Evolutionary conservation across 305 asterid species (phyloP).

Genomic region (Fraxinus angustifolia): DNA sequence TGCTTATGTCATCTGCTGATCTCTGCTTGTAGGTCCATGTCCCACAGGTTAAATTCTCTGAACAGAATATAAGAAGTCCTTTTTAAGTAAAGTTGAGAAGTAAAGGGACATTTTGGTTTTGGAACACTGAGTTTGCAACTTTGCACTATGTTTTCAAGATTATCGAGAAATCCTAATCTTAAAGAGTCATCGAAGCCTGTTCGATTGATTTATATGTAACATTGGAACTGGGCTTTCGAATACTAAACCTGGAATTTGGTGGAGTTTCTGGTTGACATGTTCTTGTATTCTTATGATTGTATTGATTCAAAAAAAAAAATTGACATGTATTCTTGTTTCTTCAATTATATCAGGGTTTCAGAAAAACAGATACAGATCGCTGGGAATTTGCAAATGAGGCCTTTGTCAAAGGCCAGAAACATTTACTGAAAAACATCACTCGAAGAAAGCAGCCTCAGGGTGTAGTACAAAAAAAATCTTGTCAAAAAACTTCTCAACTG

Average conservation of each 20-base stretch:
- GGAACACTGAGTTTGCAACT: not conserved
- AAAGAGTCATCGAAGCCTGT: not conserved
- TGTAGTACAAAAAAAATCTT: slow-evolving; percentile 37
- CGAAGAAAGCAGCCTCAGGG: slow-evolving; percentile 63
- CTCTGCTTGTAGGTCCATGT: not conserved
- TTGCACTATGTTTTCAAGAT: not conserved
- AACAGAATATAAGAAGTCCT: not conserved
- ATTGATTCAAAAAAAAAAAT: not conserved
- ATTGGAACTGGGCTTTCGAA: not conserved
- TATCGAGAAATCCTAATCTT: not conserved
- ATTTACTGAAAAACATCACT: slow-evolving; percentile 69
- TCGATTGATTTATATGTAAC: not conserved
- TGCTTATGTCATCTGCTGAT: not conserved
- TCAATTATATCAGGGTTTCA: slow-evolving; percentile 63
- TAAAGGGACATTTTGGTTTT: not conserved
- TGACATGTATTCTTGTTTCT: not conserved
- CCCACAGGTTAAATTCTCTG: not conserved
- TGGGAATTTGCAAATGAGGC: slow-evolving; percentile 85
- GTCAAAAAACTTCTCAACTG: slow-evolving; percentile 39
- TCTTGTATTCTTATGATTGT: slow-evolving; percentile 4
- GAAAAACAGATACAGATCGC: slow-evolving; percentile 79
- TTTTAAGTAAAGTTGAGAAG: not conserved
- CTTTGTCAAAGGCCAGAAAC: slow-evolving; percentile 77
- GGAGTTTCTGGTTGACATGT: not conserved
- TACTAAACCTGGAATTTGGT: not conserved